These are phyloP conservation scores for Rauvolfia tetraphylla DNA, from an alignment of 257 asterid genomes.

Conservation along the genomic window DNA sequence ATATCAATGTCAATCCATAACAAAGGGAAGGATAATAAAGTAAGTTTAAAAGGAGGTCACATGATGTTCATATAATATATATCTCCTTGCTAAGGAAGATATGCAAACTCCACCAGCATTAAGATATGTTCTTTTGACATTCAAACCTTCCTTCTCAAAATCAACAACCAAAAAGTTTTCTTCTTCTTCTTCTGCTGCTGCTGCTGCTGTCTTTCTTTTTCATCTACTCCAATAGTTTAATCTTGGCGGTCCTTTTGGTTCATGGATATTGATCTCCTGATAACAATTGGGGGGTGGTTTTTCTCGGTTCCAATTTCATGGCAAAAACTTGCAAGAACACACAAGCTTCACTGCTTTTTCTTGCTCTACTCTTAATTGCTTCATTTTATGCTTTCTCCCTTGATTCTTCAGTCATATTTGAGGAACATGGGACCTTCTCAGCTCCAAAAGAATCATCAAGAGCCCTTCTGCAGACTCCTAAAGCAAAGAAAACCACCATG, in stretches of 20 bases:
- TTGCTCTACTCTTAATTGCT: constrained; percentile 28
- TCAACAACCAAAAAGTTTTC: constrained; percentile 16
- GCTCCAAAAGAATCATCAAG: constrained; percentile 26
- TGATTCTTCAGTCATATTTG: constrained; percentile 16
- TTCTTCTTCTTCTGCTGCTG: background rate
- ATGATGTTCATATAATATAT: constrained; percentile 30
- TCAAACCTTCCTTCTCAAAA: constrained; percentile 24
- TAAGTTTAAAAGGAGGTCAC: constrained; percentile 33
- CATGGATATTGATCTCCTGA: constrained; percentile 77
- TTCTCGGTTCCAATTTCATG: constrained; percentile 52
- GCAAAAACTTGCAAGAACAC: constrained; percentile 36
- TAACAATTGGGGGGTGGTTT: constrained; percentile 65
- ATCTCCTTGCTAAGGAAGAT: constrained; percentile 24
- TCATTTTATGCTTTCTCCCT: constrained; percentile 12
- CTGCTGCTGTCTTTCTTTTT: constrained; percentile 6
- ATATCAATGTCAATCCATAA: constrained; percentile 25
- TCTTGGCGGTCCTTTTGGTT: constrained; percentile 58
- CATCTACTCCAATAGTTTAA: constrained; percentile 9
- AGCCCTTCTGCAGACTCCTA: constrained; percentile 22
- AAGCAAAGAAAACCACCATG: constrained; percentile 24
- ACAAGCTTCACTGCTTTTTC: constrained; percentile 18
- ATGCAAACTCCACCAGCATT: constrained; percentile 20
- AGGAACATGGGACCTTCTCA: constrained; percentile 5
- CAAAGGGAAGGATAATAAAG: constrained; percentile 27
- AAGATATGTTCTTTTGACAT: constrained; percentile 34